Conservation (phyloP, 306 rosid species). For the Cajanus cajan region DNA sequence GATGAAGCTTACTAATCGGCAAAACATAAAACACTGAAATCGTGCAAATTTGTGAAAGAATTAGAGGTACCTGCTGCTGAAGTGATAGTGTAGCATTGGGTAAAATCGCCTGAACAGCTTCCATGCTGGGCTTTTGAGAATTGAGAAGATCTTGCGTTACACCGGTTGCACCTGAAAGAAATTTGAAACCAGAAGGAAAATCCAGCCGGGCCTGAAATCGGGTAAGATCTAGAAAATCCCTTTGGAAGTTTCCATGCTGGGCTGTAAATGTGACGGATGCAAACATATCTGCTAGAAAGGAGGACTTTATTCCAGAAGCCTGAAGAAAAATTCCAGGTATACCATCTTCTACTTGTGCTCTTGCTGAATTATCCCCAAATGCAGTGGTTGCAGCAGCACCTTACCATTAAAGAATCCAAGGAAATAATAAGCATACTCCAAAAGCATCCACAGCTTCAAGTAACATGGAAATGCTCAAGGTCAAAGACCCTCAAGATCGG, state of each 20-base stretch:
- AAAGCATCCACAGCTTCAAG: not conserved
- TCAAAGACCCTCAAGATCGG: not conserved
- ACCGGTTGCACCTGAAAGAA: conserved; percentile 66
- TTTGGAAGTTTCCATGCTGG: conserved; percentile 81
- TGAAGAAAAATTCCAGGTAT: conserved; percentile 50
- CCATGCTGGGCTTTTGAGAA: conserved; percentile 58
- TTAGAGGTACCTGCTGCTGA: conserved; percentile 86
- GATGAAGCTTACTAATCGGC: conserved; percentile 12
- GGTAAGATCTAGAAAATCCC: conserved; percentile 67
- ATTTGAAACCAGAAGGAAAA: conserved; percentile 75
- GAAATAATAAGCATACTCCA: conserved; percentile 22
- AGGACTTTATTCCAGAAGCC: conserved; percentile 55
- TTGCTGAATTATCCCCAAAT: conserved; percentile 54
- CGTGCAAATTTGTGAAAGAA: conserved; percentile 22
- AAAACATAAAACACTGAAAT: not conserved
- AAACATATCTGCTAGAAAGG: conserved; percentile 64
- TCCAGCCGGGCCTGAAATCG: conserved; percentile 75
- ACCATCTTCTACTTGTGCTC: conserved; percentile 42
- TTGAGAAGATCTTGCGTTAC: conserved; percentile 65
- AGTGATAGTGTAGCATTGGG: conserved; percentile 69
- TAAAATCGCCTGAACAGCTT: conserved; percentile 60
- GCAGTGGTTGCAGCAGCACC: conserved; percentile 67
- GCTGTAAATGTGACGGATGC: conserved; percentile 73
- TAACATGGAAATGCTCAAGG: not conserved
- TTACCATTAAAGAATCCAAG: conserved; percentile 31